These are phyloP conservation scores for Pichia cactophila DNA, from an alignment of 1,139 yeast species.

Conservation along the genomic window DNA sequence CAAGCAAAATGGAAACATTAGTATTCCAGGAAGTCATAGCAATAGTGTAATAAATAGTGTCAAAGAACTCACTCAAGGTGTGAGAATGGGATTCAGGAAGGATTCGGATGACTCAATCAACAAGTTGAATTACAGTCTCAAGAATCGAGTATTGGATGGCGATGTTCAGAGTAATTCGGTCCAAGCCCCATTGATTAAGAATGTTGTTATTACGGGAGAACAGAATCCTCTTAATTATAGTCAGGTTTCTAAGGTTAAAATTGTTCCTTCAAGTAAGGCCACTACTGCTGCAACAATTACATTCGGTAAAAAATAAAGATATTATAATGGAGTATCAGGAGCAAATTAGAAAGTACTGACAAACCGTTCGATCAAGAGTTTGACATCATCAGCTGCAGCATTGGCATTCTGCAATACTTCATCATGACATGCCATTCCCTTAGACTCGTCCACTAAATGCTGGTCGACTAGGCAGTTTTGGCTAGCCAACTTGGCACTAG, in stretches of 20 bases:
- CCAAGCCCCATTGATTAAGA: too few species aligned
- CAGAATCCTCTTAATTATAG: too few species aligned
- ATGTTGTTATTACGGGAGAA: too few species aligned
- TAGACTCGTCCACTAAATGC: slow-evolving; percentile 38
- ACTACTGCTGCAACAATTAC: not conserved
- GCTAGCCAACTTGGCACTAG: slow-evolving; percentile 50
- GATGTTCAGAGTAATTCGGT: too few species aligned
- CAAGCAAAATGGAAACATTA: not conserved
- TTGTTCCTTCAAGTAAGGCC: not conserved
- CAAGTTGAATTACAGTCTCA: not conserved
- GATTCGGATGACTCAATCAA: not conserved
- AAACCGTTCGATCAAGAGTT: slow-evolving; percentile 57
- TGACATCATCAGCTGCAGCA: slow-evolving; percentile 74
- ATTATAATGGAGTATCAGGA: not conserved
- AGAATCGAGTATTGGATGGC: not conserved
- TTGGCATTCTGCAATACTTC: slow-evolving; percentile 84
- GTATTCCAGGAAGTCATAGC: slow-evolving; percentile 2
- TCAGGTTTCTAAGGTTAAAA: too few species aligned
- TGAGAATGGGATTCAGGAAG: slow-evolving; percentile 4
- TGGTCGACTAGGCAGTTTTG: slow-evolving; percentile 3
- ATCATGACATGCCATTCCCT: slow-evolving; percentile 81
- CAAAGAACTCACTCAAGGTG: slow-evolving; percentile 6
- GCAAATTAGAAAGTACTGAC: slow-evolving; percentile 32
- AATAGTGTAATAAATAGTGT: slow-evolving; percentile 6
- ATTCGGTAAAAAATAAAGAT: not conserved